Evolutionary conservation across 2,329 filamentous ascomycete genomes (phyloP), one percentile per base, ranked within the genome.

Genomic region (Cadophora sp.): DNA sequence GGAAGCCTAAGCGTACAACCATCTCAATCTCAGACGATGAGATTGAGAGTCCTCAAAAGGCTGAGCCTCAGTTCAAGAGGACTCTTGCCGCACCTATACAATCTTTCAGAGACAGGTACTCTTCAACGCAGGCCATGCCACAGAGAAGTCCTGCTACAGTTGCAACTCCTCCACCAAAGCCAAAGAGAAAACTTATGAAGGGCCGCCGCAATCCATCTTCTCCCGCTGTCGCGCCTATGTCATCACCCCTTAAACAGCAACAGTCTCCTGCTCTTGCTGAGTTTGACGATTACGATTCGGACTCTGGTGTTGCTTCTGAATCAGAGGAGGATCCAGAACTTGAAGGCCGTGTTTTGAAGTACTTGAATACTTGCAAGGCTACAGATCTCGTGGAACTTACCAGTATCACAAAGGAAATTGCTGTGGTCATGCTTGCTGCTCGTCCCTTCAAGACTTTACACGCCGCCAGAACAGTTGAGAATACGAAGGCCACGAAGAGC

Each of bases 301-400:
- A 77, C 58, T 77, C 76, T 27, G 77, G 71, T 29, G 70, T 74
- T 66, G 76, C 64, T 22, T 73, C 73, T 22, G 76, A 69, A 29
- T 64, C 68, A 5, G 70, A 71, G 53, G 80, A 82, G 29, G 80
- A 82, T 62, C 78, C 80, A 19, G 77, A 79, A 34, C 77, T 87
- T 50, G 83, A 88, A 34, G 76, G 76, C 4, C 85, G 85, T 65
- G 87, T 97, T 7, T 82, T 98, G 31, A 85, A 89, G 8, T 97
- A 94, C 75, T 89, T 99, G 79, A 98, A 98, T 76, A 88, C 85
- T 0, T 96, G 92, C 77, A 88, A 89, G 5, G 82, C 88, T 11
- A 86, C 90, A 43, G 92, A 95, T 67, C 86, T 99, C 51, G 88
- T 91, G 1, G 94, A 97, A 73, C 90, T 97, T 69, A 93, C 93